Conservation (phyloP, 2,329 filamentous ascomycete genomes). For the Didymella glomerata region DNA sequence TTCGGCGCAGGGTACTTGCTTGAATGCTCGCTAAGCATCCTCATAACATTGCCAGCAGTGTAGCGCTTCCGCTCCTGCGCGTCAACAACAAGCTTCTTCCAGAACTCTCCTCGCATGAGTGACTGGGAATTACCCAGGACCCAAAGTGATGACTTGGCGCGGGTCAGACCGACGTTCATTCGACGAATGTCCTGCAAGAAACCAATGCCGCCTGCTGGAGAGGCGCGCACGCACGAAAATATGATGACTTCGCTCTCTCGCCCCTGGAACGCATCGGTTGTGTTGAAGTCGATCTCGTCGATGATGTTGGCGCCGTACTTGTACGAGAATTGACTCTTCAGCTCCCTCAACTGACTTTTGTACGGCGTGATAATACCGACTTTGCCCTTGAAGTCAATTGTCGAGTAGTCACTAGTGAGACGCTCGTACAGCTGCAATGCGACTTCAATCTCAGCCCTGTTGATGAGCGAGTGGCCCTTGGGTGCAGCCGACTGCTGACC, state of each 20-base stretch:
- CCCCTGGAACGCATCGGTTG: conserved; percentile 96
- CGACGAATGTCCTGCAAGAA: conserved; percentile 98
- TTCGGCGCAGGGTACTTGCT: conserved; percentile 49
- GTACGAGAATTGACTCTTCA: conserved; percentile 76
- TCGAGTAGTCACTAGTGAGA: conserved; percentile 74
- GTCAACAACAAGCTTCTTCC: conserved; percentile 85
- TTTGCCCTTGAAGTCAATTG: conserved; percentile 77
- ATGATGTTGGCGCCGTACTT: conserved; percentile 78
- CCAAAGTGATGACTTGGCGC: conserved; percentile 96
- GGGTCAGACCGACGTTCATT: conserved; percentile 98
- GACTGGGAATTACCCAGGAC: conserved; percentile 92
- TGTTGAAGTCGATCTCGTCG: conserved; percentile 93
- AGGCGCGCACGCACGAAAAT: conserved; percentile 96
- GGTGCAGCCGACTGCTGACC: conserved; percentile 84
- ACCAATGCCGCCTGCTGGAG: conserved; percentile 91
- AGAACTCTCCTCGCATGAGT: conserved; percentile 86
- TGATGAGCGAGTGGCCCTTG: conserved; percentile 88
- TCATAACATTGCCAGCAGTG: conserved; percentile 71
- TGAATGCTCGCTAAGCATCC: conserved; percentile 64
- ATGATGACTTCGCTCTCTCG: conserved; percentile 98
- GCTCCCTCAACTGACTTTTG: conserved; percentile 86
- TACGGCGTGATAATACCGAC: conserved; percentile 98
- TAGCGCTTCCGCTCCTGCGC: conserved; percentile 78
- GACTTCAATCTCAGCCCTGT: conserved; percentile 84
- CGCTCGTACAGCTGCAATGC: conserved; percentile 86